Base-by-base conservation (phyloP, 1,139 yeast genomes). In the Taphrina deformans region DNA sequence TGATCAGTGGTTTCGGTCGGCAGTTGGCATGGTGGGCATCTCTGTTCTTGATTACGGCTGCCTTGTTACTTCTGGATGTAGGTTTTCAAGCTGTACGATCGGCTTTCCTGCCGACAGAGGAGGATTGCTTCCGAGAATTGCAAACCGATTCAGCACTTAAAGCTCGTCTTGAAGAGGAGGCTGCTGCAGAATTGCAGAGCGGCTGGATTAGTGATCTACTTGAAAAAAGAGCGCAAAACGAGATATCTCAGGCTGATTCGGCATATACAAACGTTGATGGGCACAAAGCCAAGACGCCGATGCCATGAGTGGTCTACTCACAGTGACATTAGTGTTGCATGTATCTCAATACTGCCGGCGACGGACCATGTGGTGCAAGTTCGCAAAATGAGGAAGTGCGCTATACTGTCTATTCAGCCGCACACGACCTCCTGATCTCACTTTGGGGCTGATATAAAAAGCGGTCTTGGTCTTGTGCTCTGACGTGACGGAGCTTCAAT, bases 11-110 rank as follows among this genome's bases (percentile, higher is more conserved):
- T 55, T 91, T 90, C 79, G 99, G 99, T 12, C 77, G 71, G 24
- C 97, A 93, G 73, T 75, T 80, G 24, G 81, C 89, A 1, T 93
- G 93, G 85, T 93, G 99, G 99, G 88, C 91, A 0, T 76, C 89
- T 0, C 77, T 89, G 38, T 72, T 90, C 40, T 75, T 80, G 4
- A 78, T 84, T 0, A 76, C 88, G 61, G 71, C 73, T 6, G 67
- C 73, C 31, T 88, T 92, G 1, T 70, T 88, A 9, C 75, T 86
- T 53, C 77, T 88, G 69, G 98, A 93, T 73, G 75, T 89, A 31
- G 73, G 87, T 5, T 73, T 84, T 64, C 85, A 87, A 69, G 81
- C 87, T 0, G 72, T 85, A 55, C 82, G 85, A 68, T 79, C 80
- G 35, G 79, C 83, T 74, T 70, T 89, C 31, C 75, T 77, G 68